These are phyloP conservation scores for Gastrolobium villosum DNA, from an alignment of 306 rosid genomes.

Conservation along the genomic window DNA sequence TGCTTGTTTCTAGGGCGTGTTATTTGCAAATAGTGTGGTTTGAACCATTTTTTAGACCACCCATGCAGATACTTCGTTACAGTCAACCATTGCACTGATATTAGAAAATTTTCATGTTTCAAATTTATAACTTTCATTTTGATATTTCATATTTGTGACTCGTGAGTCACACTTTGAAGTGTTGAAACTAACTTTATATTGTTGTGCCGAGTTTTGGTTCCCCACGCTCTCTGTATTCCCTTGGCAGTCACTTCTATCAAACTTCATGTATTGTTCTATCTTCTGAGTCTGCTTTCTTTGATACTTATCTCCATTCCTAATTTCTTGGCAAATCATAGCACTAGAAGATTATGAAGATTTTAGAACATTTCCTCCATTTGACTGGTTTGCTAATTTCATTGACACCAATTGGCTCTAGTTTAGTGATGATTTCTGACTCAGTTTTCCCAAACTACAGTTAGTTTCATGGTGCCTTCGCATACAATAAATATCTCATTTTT, in stretches of 20 bases:
- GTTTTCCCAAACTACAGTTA: neutral
- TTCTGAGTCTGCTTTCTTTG: neutral
- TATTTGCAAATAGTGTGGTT: neutral
- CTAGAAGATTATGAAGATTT: slow-evolving; percentile 17
- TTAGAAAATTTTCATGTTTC: neutral
- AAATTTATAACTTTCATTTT: slow-evolving; percentile 7
- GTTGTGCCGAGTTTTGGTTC: slow-evolving; percentile 16
- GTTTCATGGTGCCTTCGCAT: neutral
- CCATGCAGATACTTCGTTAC: neutral
- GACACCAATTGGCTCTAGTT: too few relatives aligned
- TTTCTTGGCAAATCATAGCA: neutral
- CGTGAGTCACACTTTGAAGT: neutral
- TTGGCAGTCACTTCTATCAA: neutral
- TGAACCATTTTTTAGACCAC: neutral
- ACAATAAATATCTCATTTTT: slow-evolving; percentile 1
- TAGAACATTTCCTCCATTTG: neutral
- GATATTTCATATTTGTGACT: neutral
- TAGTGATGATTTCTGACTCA: too few relatives aligned
- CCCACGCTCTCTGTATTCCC: neutral
- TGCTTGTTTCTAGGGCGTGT: neutral
- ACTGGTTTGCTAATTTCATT: too few relatives aligned
- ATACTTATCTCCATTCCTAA: neutral
- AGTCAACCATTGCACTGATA: slow-evolving; percentile 27
- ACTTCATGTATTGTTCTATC: neutral
- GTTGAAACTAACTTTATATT: neutral